Conservation (phyloP, 148 eudicot genomes). For the Rhododendron ovatum region DNA sequence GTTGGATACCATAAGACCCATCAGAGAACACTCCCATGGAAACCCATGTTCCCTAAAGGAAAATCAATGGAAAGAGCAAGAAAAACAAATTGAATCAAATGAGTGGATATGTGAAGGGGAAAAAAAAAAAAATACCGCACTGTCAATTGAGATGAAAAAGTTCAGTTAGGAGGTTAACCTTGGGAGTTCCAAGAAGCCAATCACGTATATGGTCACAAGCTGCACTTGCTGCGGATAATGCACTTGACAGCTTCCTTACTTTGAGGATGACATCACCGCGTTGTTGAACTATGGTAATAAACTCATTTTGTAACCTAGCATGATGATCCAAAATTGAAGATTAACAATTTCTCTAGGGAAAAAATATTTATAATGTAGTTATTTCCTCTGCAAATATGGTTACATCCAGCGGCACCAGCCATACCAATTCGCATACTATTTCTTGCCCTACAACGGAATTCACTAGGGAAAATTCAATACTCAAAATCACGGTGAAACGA, state of each 20-base stretch:
- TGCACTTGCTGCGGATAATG: background rate
- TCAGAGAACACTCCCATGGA: conserved; percentile 91
- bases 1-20: conserved; percentile 71
- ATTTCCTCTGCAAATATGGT: background rate
- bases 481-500: background rate
- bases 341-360: background rate
- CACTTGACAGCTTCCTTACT: background rate
- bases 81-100: background rate
- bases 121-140: background rate
- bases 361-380: background rate
- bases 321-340: background rate
- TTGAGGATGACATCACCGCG: background rate
- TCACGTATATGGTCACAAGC: background rate
- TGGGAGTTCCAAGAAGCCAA: background rate
- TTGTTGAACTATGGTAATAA: background rate
- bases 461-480: background rate
- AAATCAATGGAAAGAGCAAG: background rate
- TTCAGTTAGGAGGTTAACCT: background rate
- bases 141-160: background rate
- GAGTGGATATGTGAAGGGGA: background rate
- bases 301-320: background rate
- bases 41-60: conserved; percentile 63
- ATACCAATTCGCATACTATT: background rate
- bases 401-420: background rate
- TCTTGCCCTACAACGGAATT: background rate